Percentiles rank a stretch among this genome's conserved stretches.
These are phyloP conservation scores for Penicillium sp. DNA, from an alignment of 2,329 filamentous ascomycete genomes.

Conservation along the genomic window DNA sequence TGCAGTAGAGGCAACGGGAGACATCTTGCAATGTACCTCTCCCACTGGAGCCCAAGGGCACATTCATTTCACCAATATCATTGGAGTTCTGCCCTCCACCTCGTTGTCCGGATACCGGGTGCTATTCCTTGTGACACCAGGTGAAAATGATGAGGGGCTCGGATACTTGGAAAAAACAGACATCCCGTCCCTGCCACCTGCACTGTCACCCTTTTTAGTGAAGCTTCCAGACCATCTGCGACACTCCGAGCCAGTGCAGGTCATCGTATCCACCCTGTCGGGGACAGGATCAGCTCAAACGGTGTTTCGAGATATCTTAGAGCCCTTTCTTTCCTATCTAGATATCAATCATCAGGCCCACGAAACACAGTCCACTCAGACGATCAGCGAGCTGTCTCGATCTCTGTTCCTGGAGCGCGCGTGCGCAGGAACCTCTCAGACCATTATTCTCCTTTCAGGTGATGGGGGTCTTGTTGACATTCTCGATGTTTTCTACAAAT, in stretches of 20 bases:
- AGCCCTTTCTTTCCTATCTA: conserved; percentile 55
- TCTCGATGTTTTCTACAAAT: conserved; percentile 63
- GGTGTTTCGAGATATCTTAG: conserved; percentile 59
- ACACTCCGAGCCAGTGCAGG: conserved; percentile 43
- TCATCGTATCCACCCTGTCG: conserved; percentile 68
- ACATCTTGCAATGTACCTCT: conserved; percentile 21
- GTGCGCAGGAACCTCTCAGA: conserved; percentile 51
- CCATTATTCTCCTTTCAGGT: conserved; percentile 77
- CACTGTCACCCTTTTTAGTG: conserved; percentile 15
- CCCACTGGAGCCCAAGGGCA: conserved; percentile 9
- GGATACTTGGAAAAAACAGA: conserved; percentile 17
- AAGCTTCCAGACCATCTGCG: conserved; percentile 25
- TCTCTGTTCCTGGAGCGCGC: conserved; percentile 52
- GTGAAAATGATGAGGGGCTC: background rate
- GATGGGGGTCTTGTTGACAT: conserved; percentile 86
- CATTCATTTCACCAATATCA: conserved; percentile 24
- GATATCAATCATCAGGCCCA: conserved; percentile 58
- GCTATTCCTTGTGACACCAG: conserved; percentile 22
- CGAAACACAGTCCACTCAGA: conserved; percentile 63
- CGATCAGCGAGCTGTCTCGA: conserved; percentile 64
- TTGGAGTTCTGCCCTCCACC: conserved; percentile 23
- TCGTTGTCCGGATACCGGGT: conserved; percentile 17
- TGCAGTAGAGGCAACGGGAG: conserved; percentile 7
- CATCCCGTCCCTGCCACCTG: conserved; percentile 16
- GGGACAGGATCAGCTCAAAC: conserved; percentile 59